These are phyloP conservation scores for Fusarium agapanthi DNA, from an alignment of 2,329 filamentous ascomycete genomes.

Conservation along the genomic window DNA sequence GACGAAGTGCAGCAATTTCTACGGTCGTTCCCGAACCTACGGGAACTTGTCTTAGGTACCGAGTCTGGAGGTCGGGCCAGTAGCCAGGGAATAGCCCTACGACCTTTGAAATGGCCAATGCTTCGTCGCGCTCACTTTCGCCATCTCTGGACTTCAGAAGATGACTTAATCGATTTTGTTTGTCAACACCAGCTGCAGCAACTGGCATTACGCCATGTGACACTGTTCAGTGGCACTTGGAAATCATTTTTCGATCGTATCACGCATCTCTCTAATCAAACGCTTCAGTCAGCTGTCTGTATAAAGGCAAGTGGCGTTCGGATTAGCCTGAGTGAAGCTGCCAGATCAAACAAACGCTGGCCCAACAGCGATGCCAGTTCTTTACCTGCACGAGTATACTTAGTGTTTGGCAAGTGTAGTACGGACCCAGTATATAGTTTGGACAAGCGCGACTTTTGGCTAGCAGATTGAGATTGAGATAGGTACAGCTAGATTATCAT, in stretches of 20 bases:
- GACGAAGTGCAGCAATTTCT: neutral
- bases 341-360: neutral
- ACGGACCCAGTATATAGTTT: neutral
- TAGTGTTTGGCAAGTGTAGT: neutral
- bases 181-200: neutral
- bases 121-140: neutral
- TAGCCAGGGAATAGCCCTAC: neutral
- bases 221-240: neutral
- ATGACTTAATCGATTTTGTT: neutral
- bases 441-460: neutral
- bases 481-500: neutral
- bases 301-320: neutral
- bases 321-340: neutral
- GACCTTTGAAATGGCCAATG: neutral
- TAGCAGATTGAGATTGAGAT: neutral
- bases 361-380: neutral
- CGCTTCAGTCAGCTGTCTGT: neutral
- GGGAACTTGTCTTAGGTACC: neutral
- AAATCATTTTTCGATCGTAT: neutral
- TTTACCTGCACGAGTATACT: neutral
- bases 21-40: neutral
- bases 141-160: neutral
- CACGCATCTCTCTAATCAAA: too few relatives aligned
- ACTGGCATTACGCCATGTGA: neutral
- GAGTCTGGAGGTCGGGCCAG: neutral